A percentile compares a stretch with the other conserved stretches of the same genome.
These are phyloP conservation scores for Vitis riparia DNA, from an alignment of 164 flowering plant genomes.

Conservation along the genomic window DNA sequence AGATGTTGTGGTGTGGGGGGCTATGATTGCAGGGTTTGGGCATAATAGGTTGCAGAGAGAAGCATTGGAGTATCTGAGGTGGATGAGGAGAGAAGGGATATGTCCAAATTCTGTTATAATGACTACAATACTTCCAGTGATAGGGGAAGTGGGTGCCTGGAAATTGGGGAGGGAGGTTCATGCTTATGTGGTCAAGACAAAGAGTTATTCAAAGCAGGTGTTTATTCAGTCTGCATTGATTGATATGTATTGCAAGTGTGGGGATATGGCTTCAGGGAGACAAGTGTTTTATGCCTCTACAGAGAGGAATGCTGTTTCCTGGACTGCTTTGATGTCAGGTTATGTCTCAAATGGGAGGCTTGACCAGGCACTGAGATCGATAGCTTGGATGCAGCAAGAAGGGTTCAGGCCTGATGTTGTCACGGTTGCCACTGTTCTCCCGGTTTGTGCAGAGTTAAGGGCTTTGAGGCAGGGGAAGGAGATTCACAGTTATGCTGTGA, in stretches of 20 bases:
- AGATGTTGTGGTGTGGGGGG: slow-evolving; percentile 86
- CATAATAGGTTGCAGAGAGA: slow-evolving; percentile 66
- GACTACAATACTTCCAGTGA: slow-evolving; percentile 63
- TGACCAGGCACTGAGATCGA: slow-evolving; percentile 76
- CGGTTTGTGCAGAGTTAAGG: slow-evolving; percentile 67
- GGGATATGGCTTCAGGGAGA: slow-evolving; percentile 68
- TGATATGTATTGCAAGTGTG: slow-evolving; percentile 91
- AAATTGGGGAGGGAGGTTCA: slow-evolving; percentile 75
- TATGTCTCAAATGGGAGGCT: slow-evolving; percentile 70
- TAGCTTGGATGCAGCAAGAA: slow-evolving; percentile 94
- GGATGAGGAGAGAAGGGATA: slow-evolving; percentile 64
- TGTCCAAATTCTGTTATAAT: slow-evolving; percentile 67
- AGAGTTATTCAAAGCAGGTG: slow-evolving; percentile 43
- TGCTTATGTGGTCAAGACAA: slow-evolving; percentile 63
- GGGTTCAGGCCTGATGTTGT: slow-evolving; percentile 89
- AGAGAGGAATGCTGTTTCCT: slow-evolving; percentile 70
- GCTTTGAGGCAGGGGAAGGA: slow-evolving; percentile 75
- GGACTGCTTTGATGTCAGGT: slow-evolving; percentile 92
- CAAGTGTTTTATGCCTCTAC: slow-evolving; percentile 55
- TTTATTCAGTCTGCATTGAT: slow-evolving; percentile 69
- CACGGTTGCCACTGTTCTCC: slow-evolving; percentile 76
- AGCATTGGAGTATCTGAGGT: slow-evolving; percentile 57
- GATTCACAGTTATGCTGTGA: slow-evolving; percentile 67
- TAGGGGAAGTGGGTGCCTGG: slow-evolving; percentile 52
- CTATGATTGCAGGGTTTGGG: slow-evolving; percentile 80